Evolutionary conservation across 345 rosid species (phyloP).

Genomic region (Populus alba): DNA sequence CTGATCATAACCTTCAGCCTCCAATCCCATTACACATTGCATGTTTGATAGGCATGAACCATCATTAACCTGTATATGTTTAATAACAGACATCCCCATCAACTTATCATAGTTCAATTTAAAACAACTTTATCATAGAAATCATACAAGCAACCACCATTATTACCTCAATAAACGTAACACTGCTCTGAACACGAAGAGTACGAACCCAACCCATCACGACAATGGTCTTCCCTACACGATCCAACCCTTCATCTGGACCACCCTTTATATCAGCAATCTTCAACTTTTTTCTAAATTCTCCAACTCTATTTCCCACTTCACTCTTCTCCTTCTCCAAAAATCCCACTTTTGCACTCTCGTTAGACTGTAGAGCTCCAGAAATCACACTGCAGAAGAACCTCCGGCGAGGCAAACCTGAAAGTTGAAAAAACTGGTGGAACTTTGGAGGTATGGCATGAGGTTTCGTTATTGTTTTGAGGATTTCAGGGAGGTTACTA

Average conservation of each 20-base stretch:
- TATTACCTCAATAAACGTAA: conserved; percentile 83
- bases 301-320: conserved; percentile 45
- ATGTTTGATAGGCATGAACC: conserved; percentile 90
- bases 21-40: conserved; percentile 86
- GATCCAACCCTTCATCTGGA: conserved; percentile 53
- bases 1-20: conserved; percentile 92
- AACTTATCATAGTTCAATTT: background rate
- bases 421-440: conserved; percentile 5
- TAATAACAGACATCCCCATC: background rate
- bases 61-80: conserved; percentile 62
- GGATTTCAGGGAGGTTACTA: background rate
- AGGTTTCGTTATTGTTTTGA: conserved; percentile 17
- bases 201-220: conserved; percentile 94
- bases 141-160: background rate
- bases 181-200: conserved; percentile 78
- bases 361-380: conserved; percentile 40
- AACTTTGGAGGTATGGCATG: conserved; percentile 29
- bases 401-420: conserved; percentile 28
- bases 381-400: conserved; percentile 35
- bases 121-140: background rate
- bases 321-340: conserved; percentile 23
- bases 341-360: conserved; percentile 30
- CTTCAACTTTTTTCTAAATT: conserved; percentile 68
- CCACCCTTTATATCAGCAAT: conserved; percentile 79
- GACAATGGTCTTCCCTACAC: conserved; percentile 58